Conservation (phyloP, 805 yeast genomes). For the Metschnikowia vanudenii region DNA sequence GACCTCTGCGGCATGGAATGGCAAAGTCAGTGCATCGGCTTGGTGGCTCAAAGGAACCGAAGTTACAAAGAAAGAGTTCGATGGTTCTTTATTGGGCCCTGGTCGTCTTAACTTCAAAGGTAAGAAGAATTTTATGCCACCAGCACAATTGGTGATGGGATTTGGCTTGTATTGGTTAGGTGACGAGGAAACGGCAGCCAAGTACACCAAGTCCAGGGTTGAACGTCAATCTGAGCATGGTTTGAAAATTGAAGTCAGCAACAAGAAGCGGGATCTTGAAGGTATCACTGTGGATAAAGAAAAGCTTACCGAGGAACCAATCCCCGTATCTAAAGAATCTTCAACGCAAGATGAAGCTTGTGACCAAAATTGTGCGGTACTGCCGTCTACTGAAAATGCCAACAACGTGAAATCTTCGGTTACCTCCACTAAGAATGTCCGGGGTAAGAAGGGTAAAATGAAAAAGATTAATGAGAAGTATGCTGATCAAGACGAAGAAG, state of each 20-base stretch:
- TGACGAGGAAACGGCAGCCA: conserved; percentile 52
- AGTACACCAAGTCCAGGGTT: conserved; percentile 27
- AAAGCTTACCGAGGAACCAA: conserved; percentile 1
- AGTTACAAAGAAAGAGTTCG: conserved; percentile 68
- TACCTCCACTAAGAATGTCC: conserved; percentile 40
- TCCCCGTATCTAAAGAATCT: background rate
- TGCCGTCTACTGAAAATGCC: background rate
- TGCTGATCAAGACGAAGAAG: conserved; percentile 91
- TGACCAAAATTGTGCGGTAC: background rate
- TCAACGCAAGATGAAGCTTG: background rate
- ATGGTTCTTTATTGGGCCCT: conserved; percentile 54
- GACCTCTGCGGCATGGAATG: conserved; percentile 86
- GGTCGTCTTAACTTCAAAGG: conserved; percentile 60
- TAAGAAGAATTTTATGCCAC: conserved; percentile 61
- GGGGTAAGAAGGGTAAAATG: conserved; percentile 84
- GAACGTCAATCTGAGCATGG: conserved; percentile 39
- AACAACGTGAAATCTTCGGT: background rate
- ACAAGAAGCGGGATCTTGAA: conserved; percentile 40
- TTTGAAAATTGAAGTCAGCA: conserved; percentile 32
- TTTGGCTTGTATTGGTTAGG: conserved; percentile 75
- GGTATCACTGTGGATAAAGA: conserved; percentile 12
- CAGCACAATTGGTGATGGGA: conserved; percentile 88
- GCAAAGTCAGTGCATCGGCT: conserved; percentile 75
- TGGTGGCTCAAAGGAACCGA: conserved; percentile 78
- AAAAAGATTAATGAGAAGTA: conserved; percentile 82